These are phyloP conservation scores for Nidularia pulvinata DNA, from an alignment of 768 basidiomycete species.

Conservation along the genomic window DNA sequence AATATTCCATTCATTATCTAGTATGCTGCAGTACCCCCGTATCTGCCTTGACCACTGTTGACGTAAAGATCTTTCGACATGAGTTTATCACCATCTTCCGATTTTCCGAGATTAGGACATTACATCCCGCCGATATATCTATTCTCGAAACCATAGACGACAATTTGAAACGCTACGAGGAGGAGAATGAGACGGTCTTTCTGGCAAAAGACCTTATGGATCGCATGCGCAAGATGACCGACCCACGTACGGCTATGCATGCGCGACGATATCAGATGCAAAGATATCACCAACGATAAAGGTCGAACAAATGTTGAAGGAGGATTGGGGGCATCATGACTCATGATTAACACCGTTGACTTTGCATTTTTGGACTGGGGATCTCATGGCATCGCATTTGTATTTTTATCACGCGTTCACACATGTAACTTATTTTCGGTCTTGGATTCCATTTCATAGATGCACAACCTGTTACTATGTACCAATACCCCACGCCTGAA, in stretches of 20 bases:
- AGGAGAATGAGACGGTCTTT: constrained; percentile 59
- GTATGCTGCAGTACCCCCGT: constrained; percentile 36
- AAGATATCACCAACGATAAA: constrained; percentile 15
- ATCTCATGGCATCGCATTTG: constrained; percentile 13
- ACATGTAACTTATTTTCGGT: constrained; percentile 10
- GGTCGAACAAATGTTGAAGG: neutral
- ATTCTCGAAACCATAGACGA: constrained; percentile 53
- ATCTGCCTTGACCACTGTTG: constrained; percentile 42
- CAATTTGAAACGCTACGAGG: constrained; percentile 48
- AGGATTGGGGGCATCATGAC: neutral
- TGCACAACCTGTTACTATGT: too few species aligned
- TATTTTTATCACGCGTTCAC: constrained; percentile 22
- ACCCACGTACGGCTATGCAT: constrained; percentile 18
- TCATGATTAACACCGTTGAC: neutral
- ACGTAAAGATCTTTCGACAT: constrained; percentile 57
- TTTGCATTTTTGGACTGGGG: neutral
- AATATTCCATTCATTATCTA: constrained; percentile 8
- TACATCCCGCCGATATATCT: constrained; percentile 49
- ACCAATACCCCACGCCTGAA: too few species aligned
- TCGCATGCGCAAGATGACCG: constrained; percentile 36
- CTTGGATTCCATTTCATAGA: too few species aligned
- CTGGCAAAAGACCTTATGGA: constrained; percentile 52
- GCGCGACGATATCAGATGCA: constrained; percentile 17
- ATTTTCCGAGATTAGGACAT: constrained; percentile 37
- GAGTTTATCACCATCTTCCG: constrained; percentile 70